Conservation (phyloP, 345 rosid species). For the Corchorus olitorius region DNA sequence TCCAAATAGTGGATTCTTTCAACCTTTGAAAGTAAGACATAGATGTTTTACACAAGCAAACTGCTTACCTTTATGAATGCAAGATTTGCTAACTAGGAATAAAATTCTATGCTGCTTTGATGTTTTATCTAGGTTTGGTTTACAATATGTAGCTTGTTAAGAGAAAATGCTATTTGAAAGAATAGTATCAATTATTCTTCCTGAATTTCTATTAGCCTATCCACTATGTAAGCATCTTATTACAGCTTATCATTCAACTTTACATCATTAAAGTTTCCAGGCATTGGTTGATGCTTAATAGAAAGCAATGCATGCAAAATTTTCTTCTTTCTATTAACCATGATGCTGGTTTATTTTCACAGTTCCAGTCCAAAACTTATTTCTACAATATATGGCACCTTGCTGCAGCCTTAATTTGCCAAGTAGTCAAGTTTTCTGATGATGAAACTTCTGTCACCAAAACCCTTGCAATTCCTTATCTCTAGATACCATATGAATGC, state of each 20-base stretch:
- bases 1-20: neutral
- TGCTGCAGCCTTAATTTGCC: neutral
- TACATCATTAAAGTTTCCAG: neutral
- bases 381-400: neutral
- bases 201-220: neutral
- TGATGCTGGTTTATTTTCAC: neutral
- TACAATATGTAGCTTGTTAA: neutral
- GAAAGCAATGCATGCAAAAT: neutral
- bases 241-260: neutral
- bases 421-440: constrained; percentile 3
- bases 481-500: neutral
- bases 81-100: neutral
- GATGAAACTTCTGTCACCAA: constrained; percentile 1
- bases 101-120: neutral
- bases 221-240: neutral
- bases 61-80: neutral
- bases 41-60: neutral
- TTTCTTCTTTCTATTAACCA: neutral
- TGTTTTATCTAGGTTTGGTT: too few species aligned
- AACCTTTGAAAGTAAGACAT: neutral
- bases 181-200: neutral
- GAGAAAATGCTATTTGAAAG: neutral
- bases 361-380: neutral
- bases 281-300: neutral
- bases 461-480: neutral